Base-by-base conservation (phyloP, 805 yeast genomes). In the Pichia pseudocactophila region DNA sequence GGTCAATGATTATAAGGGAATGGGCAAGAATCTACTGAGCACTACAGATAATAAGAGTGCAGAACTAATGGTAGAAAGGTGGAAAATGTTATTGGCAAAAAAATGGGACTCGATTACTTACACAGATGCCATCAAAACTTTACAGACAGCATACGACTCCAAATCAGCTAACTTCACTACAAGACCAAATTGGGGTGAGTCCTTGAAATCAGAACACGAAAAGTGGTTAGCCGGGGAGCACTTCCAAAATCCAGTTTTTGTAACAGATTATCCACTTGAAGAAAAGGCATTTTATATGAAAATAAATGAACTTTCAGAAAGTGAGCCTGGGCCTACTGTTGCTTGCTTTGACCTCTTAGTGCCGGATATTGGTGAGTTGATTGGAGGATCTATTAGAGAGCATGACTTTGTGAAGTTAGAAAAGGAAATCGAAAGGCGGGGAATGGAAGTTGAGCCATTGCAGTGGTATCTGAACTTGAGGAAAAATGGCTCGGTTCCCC, bases 281-380 rank as follows among this genome's bases (percentile, higher is more conserved):
- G 74, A 78, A 47, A 92, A 92, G 57, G 95, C 98, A 1, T 92
- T 92, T 56, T 92, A 92, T 65, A 92, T 92, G 99, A 80, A 79
- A 42, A 58, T 61, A 22, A 73, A 77, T 40, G 39, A 25, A 3
- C 10, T 9, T n/a, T 69, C 64, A 40, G 51, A 55, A 0, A 57
- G 62, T 6, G 43, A 40, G 9, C 27, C 41, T 11, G 85, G 41
- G 10, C 34, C 41, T 19, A 87, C 96, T 0, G 97, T 86, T 2
- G 95, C 84, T 0, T 89, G 97, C 54, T 92, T 78, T 56, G 99
- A 92, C 57, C 68, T 92, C 37, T 63, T 92, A 5, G 74, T 90
- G 16, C 98, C 99, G 0, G 90, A 81, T 16, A 73, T 92, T 43
- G 99, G 97, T 19, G 99, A 92, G 59, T 65, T 92, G 13, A 80